Evolutionary conservation across 768 basidiomycete genomes (phyloP).

Genomic region (Lenzites betulinus): DNA sequence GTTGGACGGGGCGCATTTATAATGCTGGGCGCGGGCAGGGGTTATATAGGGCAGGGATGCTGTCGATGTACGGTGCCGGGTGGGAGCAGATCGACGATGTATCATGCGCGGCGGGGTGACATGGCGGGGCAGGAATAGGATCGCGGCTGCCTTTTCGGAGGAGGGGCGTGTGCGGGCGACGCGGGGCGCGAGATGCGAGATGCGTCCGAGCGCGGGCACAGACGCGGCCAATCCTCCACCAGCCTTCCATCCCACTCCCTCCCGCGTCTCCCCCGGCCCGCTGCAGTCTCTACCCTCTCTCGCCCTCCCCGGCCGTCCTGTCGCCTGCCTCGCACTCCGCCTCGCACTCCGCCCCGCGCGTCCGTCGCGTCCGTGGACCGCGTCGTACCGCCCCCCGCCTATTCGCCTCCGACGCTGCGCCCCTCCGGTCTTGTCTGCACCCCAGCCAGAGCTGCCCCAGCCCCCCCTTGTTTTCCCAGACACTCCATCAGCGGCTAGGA

Average conservation of each 20-base stretch:
- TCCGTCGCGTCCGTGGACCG: no score
- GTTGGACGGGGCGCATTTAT: slow-evolving; percentile 15
- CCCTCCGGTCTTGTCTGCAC: neutral
- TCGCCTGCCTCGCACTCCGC: neutral
- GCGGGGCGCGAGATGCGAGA: slow-evolving; percentile 1
- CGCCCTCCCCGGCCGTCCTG: neutral
- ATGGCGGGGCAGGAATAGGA: slow-evolving; percentile 10
- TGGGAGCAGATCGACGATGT: slow-evolving; percentile 25
- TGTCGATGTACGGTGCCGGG: slow-evolving; percentile 19
- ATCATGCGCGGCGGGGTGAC: slow-evolving; percentile 17
- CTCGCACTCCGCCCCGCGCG: no score
- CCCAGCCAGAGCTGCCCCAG: neutral
- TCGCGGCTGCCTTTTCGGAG: slow-evolving; percentile 8
- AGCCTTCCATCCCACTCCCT: slow-evolving; percentile 12
- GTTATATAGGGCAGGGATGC: slow-evolving; percentile 13
- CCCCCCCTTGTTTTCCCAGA: slow-evolving; percentile 11
- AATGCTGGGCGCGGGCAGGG: slow-evolving; percentile 11
- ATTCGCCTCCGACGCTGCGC: no score
- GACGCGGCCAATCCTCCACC: slow-evolving; percentile 1
- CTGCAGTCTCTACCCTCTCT: neutral
- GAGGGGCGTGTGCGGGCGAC: slow-evolving; percentile 7
- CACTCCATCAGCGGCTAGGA: slow-evolving; percentile 7
- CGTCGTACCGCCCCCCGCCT: no score
- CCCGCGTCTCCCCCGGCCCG: slow-evolving; percentile 9
- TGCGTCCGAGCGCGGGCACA: neutral